phyloP scores from a whole-genome alignment of 495 filamentous ascomycete species.

The Neurospora tetrasperma region DNA sequence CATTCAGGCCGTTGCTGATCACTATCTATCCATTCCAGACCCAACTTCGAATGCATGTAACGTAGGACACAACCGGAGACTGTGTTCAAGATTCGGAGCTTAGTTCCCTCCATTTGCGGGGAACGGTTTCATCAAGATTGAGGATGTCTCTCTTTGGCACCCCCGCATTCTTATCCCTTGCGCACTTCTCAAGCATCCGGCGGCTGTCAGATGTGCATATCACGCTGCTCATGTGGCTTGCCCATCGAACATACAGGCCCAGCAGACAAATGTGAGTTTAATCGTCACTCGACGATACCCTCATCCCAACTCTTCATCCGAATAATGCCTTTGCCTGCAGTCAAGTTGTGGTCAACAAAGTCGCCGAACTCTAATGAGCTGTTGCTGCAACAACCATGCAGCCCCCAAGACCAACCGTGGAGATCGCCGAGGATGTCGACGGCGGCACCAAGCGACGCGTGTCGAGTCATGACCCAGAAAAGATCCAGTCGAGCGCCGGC shows the following conservation, averaged over 20 bases:
- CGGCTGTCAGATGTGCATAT: not conserved
- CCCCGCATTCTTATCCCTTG: not conserved
- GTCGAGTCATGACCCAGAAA: slow-evolving; percentile 21
- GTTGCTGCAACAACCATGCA: not conserved
- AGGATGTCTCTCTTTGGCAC: not conserved
- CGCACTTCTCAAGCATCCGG: not conserved
- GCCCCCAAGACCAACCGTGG: not conserved
- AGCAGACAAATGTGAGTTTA: not conserved
- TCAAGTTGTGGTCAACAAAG: not conserved
- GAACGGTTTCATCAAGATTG: not conserved
- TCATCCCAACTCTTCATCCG: not conserved
- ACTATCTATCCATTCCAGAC: not conserved
- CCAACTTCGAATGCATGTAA: not conserved
- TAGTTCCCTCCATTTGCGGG: not conserved
- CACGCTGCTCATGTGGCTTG: not conserved
- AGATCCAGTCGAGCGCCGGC: slow-evolving; percentile 10
- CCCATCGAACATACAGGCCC: not conserved
- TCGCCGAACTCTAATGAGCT: not conserved
- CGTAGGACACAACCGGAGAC: not conserved
- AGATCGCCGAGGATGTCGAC: slow-evolving; percentile 9
- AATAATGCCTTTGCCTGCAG: not conserved
- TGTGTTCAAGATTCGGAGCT: not conserved
- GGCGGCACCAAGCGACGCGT: slow-evolving; percentile 2
- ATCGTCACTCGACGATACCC: not conserved
- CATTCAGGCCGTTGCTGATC: not conserved